Evolutionary conservation across 2,329 filamentous ascomycete species (phyloP), one percentile per base, ranked within the genome.

Genomic region (Xylaria sp.): DNA sequence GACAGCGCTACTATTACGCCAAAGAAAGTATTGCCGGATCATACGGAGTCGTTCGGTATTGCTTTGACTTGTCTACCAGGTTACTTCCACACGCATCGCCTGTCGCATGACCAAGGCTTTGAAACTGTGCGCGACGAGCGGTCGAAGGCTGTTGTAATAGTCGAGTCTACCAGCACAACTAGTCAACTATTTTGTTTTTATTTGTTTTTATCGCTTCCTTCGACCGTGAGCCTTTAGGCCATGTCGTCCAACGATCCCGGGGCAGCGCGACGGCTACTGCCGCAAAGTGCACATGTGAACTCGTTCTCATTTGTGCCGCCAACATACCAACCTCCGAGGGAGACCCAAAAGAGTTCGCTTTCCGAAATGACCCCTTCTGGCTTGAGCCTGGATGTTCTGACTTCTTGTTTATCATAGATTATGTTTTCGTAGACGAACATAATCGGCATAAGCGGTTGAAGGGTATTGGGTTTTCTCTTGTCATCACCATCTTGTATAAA

Each of bases 361-460:
- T 60, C 64, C 61, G 57, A 57, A 45, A 56, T 23, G 49, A 35
- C 60, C 52, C 57, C 37, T 58, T 31, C 14, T 35, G 23, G 40
- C 33, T 31, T 51, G 42, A 52, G 40, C 40, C 25, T 56, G 28
- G 37, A 60, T 61, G n/a, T 60, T 59, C 68, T 70, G 61, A 69
- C 67, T 17, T n/a, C n/a, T n/a, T 57, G 40, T 31, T 59, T 37
- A 40, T 58, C 66, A 57, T 74, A 96, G 94, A 97, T 77, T 98
- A 97, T 91, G 95, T 98, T 72, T 98, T 98, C 75, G 95, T 98
- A 61, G 94, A 98, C 78, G 94, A 98, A 78, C 95, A 98, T 78
- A 98, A 98, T 81, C 90, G 95, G 67, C 95, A 98, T 79, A 98
- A 98, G 80, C 88, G 94, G 71, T 82, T 98, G 67, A 98, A 98